A percentile compares a stretch with the other conserved stretches of the same genome.
phyloP scores from a whole-genome alignment of 106 monocot species.

The Platanthera guangdongensis region DNA sequence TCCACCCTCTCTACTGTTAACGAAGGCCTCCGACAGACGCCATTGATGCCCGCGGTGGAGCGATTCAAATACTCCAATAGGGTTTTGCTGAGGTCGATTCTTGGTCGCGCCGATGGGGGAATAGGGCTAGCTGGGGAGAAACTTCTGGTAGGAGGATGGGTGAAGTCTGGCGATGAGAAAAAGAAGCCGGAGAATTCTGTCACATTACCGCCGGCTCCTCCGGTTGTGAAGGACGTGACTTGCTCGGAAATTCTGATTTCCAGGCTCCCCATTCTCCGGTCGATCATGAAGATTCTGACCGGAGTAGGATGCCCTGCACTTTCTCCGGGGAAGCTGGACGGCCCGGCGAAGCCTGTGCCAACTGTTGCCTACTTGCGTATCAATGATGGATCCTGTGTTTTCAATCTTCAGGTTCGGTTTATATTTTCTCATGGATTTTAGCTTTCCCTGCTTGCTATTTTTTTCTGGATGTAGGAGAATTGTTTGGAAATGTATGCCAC shows the following conservation, averaged over 20 bases:
- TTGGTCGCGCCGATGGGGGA: slow-evolving; percentile 29
- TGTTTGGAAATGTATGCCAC: background rate
- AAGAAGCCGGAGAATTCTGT: background rate
- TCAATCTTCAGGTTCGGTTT: slow-evolving; percentile 52
- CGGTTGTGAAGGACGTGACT: slow-evolving; percentile 17
- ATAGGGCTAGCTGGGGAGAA: slow-evolving; percentile 47
- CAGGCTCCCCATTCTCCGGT: slow-evolving; percentile 38
- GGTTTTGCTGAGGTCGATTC: slow-evolving; percentile 47
- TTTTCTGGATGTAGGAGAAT: background rate
- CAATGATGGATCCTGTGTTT: slow-evolving; percentile 69
- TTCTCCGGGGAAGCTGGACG: background rate
- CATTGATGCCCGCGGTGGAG: slow-evolving; percentile 2
- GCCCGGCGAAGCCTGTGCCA: background rate
- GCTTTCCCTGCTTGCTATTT: background rate
- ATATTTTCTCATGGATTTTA: background rate
- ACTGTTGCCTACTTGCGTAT: slow-evolving; percentile 32
- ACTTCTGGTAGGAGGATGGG: slow-evolving; percentile 78
- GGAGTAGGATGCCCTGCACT: background rate
- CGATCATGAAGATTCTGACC: slow-evolving; percentile 22
- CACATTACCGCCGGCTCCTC: background rate
- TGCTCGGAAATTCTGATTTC: slow-evolving; percentile 52
- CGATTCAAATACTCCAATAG: slow-evolving; percentile 56
- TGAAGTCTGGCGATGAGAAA: slow-evolving; percentile 41
- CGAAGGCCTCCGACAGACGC: background rate
- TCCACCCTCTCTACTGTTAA: background rate